Conservation (phyloP, 306 rosid genomes). For the Betula pendula region DNA sequence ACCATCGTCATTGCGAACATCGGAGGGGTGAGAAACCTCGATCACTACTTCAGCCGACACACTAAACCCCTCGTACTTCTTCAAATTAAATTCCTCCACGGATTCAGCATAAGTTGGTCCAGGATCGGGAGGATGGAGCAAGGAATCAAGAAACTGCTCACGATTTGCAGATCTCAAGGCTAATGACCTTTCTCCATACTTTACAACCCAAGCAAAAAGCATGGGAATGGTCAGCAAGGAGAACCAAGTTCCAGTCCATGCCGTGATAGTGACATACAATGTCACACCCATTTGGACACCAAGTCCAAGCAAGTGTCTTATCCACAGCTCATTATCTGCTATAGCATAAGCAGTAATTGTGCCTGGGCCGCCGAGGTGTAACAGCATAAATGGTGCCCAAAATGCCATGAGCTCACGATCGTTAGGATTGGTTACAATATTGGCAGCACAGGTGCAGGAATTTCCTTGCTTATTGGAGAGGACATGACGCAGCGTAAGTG, state of each 20-base stretch:
- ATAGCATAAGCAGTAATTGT: slow-evolving; percentile 5
- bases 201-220: neutral
- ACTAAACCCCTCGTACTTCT: neutral
- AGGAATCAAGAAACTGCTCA: slow-evolving; percentile 1
- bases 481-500: too few relatives aligned
- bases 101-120: slow-evolving; percentile 14
- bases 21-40: neutral
- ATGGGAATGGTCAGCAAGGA: slow-evolving; percentile 1
- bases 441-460: neutral
- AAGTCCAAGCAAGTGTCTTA: neutral
- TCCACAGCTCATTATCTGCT: slow-evolving; percentile 1
- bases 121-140: slow-evolving; percentile 13
- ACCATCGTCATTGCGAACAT: neutral
- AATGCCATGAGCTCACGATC: neutral
- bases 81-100: slow-evolving; percentile 3
- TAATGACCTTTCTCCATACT: neutral
- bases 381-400: slow-evolving; percentile 6
- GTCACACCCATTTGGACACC: neutral
- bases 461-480: neutral
- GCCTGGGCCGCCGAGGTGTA: neutral
- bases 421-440: too few relatives aligned
- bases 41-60: neutral
- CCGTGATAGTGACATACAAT: neutral
- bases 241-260: slow-evolving; percentile 2
- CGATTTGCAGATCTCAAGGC: slow-evolving; percentile 8